These are phyloP conservation scores for Penicillium concentricum DNA, from an alignment of 2,329 filamentous ascomycete genomes.

Conservation along the genomic window DNA sequence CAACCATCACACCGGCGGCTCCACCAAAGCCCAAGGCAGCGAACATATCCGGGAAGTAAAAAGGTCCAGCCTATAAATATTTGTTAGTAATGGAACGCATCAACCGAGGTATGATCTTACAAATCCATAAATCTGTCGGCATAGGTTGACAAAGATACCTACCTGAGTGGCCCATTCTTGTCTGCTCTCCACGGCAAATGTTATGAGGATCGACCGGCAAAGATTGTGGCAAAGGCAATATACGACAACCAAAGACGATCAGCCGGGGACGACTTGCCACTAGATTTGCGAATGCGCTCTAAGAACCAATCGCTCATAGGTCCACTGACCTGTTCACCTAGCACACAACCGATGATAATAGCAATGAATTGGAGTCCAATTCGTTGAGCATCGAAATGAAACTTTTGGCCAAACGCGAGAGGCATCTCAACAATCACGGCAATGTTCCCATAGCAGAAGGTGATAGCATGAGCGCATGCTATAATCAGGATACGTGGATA, in stretches of 20 bases:
- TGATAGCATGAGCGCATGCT: constrained; percentile 53
- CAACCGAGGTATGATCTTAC: constrained; percentile 37
- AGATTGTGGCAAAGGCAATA: constrained; percentile 50
- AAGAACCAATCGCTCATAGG: constrained; percentile 51
- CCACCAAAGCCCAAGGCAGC: constrained; percentile 31
- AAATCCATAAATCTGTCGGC: constrained; percentile 56
- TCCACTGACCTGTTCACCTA: too few relatives aligned
- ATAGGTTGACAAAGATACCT: constrained; percentile 59
- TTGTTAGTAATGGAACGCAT: background rate
- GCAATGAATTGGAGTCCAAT: constrained; percentile 61
- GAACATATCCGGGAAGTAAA: constrained; percentile 43
- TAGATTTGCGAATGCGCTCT: constrained; percentile 41
- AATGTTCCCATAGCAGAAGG: constrained; percentile 55
- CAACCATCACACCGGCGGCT: constrained; percentile 38
- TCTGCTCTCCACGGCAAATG: constrained; percentile 61
- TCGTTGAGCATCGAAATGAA: constrained; percentile 57
- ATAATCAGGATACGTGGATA: constrained; percentile 51
- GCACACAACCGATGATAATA: too few relatives aligned
- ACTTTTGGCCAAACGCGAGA: constrained; percentile 55
- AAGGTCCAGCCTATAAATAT: constrained; percentile 22
- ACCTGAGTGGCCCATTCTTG: constrained; percentile 53
- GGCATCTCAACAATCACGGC: constrained; percentile 59
- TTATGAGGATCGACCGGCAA: constrained; percentile 56
- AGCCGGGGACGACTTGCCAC: constrained; percentile 39
- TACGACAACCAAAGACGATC: constrained; percentile 61